These are phyloP conservation scores for Deinandra increscens DNA, from an alignment of 129 eudicot species.

Conservation along the genomic window DNA sequence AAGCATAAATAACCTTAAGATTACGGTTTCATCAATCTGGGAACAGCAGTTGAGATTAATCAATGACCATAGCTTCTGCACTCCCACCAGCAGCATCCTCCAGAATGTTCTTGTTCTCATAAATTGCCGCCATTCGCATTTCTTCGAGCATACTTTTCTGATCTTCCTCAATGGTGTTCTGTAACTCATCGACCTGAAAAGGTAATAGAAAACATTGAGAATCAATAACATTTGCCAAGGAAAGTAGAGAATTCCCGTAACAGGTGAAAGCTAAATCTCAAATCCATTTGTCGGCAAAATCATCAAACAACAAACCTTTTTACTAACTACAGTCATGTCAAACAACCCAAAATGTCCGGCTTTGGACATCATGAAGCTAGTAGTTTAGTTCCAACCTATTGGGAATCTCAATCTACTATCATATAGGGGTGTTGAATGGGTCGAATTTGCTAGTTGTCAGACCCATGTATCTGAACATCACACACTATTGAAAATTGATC, in stretches of 20 bases:
- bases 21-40: slow-evolving; percentile 1
- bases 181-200: slow-evolving; percentile 87
- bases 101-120: slow-evolving; percentile 58
- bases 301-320: too few relatives aligned
- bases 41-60: slow-evolving; percentile 29
- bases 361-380: slow-evolving; percentile 6
- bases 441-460: not conserved
- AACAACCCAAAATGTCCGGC: too few relatives aligned
- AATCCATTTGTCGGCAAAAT: too few relatives aligned
- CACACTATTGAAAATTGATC: too few relatives aligned
- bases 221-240: too few relatives aligned
- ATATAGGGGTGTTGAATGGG: not conserved
- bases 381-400: not conserved
- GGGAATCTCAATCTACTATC: not conserved
- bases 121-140: slow-evolving; percentile 64
- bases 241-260: too few relatives aligned
- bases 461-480: too few relatives aligned
- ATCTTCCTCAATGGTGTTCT: slow-evolving; percentile 84
- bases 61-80: slow-evolving; percentile 77
- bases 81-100: slow-evolving; percentile 63
- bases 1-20: not conserved
- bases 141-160: slow-evolving; percentile 79
- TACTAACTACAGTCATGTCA: too few relatives aligned
- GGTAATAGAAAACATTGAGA: not conserved
- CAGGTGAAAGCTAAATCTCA: too few relatives aligned